Percentiles rank a stretch among this genome's conserved stretches.
These are phyloP conservation scores for Ogataea pini DNA, from an alignment of 805 yeast species.

Conservation along the genomic window DNA sequence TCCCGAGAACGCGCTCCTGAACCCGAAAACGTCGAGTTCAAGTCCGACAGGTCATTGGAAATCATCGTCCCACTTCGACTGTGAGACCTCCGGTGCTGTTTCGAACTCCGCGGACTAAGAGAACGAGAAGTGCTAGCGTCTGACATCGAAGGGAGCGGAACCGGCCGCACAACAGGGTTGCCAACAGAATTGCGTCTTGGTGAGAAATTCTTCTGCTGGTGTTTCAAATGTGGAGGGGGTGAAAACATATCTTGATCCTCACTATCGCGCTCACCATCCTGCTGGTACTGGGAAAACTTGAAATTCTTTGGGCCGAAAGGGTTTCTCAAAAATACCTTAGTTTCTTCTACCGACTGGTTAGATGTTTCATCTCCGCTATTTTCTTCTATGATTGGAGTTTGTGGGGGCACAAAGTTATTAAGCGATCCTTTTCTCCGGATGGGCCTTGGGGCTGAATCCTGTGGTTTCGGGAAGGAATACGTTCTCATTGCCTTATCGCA, in stretches of 20 bases:
- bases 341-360: neutral
- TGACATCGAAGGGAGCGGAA: neutral
- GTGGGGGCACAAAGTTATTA: conserved; percentile 9
- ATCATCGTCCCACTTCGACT: conserved; percentile 17
- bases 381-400: conserved; percentile 19
- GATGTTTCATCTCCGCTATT: neutral
- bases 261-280: neutral
- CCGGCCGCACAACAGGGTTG: neutral
- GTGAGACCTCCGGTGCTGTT: conserved; percentile 17
- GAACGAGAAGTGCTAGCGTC: neutral
- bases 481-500: conserved; percentile 9
- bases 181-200: conserved; percentile 4
- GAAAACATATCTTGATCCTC: neutral
- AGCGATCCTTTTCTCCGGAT: conserved; percentile 11
- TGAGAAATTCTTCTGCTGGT: conserved; percentile 3
- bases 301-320: conserved; percentile 8
- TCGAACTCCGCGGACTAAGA: conserved; percentile 1
- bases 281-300: conserved; percentile 13
- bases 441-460: neutral
- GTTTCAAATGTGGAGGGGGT: conserved; percentile 9
- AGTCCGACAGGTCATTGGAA: conserved; percentile 12
- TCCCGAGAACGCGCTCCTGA: conserved; percentile 6
- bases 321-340: neutral
- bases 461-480: conserved; percentile 16
- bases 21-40: conserved; percentile 3